Conservation (phyloP, 176 grass and related monocot species). For the Hordeum marinum region DNA sequence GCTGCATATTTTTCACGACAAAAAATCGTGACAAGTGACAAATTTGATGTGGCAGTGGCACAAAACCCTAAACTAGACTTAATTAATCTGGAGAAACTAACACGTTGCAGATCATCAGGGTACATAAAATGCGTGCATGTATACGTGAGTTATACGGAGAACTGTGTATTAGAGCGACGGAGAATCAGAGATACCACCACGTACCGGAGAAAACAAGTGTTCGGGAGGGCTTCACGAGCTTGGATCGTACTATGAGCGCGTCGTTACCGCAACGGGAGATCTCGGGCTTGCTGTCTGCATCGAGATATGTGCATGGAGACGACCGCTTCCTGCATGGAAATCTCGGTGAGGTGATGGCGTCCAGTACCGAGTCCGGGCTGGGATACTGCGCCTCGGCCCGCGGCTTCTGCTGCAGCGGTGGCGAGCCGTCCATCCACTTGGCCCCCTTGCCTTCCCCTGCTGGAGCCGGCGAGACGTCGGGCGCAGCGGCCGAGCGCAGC, state of each 20-base stretch:
- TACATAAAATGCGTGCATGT: neutral
- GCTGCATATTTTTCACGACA: neutral
- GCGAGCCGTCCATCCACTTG: slow-evolving; percentile 9
- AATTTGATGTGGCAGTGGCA: slow-evolving; percentile 14
- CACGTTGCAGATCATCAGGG: neutral
- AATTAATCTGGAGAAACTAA: neutral
- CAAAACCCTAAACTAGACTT: neutral
- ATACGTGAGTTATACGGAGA: no score
- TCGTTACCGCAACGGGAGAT: neutral
- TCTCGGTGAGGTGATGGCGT: slow-evolving; percentile 77
- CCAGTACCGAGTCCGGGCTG: slow-evolving; percentile 90
- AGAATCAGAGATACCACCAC: no score
- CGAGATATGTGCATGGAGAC: slow-evolving; percentile 31
- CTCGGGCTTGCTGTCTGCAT: slow-evolving; percentile 17
- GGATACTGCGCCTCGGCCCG: slow-evolving; percentile 29
- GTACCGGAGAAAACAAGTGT: slow-evolving; percentile 59
- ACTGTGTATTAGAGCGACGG: no score
- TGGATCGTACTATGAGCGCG: slow-evolving; percentile 34
- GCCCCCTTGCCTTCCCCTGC: neutral
- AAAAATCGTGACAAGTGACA: neutral
- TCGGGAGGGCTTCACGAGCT: slow-evolving; percentile 74
- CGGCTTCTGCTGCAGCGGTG: neutral
- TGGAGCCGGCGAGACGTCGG: neutral
- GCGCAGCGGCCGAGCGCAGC: slow-evolving; percentile 33
- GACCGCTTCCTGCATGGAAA: slow-evolving; percentile 65